Conservation (phyloP, 257 asterid genomes). For the Voacanga thouarsii region DNA sequence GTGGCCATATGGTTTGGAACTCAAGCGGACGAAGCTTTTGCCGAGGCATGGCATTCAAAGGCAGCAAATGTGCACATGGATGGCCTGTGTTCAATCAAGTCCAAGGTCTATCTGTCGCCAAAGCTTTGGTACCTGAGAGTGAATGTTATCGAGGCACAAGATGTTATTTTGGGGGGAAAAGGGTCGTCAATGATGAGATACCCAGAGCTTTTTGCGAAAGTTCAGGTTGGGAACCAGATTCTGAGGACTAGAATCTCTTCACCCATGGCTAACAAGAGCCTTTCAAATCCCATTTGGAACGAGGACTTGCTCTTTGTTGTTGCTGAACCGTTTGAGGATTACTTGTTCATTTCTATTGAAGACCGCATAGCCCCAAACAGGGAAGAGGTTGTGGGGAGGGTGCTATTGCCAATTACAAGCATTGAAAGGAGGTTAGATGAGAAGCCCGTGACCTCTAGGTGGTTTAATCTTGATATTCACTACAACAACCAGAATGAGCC, state of each 20-base stretch:
- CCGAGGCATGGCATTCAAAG: constrained; percentile 93
- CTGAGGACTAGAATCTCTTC: constrained; percentile 61
- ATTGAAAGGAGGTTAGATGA: constrained; percentile 71
- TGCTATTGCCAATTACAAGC: constrained; percentile 41
- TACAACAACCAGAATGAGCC: constrained; percentile 41
- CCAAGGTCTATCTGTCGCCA: constrained; percentile 77
- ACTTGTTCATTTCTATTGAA: constrained; percentile 54
- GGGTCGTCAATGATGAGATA: constrained; percentile 57
- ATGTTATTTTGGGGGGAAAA: constrained; percentile 55
- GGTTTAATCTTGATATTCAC: constrained; percentile 70
- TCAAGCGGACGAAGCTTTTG: constrained; percentile 82
- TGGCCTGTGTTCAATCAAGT: constrained; percentile 69
- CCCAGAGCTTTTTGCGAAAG: constrained; percentile 73
- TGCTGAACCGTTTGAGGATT: constrained; percentile 83
- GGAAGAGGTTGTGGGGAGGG: constrained; percentile 67
- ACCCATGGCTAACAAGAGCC: constrained; percentile 42
- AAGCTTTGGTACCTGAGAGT: constrained; percentile 84
- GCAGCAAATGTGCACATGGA: constrained; percentile 70
- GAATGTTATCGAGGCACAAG: constrained; percentile 78
- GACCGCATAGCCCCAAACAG: constrained; percentile 61
- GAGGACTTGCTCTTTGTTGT: constrained; percentile 83
- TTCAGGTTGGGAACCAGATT: constrained; percentile 81
- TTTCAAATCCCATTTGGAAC: constrained; percentile 69
- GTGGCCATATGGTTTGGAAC: constrained; percentile 83
- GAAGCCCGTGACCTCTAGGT: constrained; percentile 54